These are phyloP conservation scores for Hypomyces rosellus DNA, from an alignment of 2,329 filamentous ascomycete genomes.

Conservation along the genomic window DNA sequence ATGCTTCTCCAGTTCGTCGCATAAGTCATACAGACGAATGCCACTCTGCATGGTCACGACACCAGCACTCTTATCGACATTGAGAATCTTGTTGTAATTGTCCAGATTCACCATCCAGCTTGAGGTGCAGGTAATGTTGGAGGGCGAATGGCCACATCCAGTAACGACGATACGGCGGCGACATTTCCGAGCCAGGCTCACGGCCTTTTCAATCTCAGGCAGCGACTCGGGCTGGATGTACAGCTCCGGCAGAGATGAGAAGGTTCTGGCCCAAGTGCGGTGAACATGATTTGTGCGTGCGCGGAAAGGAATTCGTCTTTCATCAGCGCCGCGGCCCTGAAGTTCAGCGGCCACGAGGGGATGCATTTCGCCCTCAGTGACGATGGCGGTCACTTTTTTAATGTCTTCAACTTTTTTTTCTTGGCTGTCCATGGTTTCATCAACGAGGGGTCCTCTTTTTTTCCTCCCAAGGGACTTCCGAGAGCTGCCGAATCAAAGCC, in stretches of 20 bases:
- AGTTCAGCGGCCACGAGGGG: conserved; percentile 31
- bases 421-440: not conserved
- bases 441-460: no score
- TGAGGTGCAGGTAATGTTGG: conserved; percentile 84
- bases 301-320: conserved; percentile 62
- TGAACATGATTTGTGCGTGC: conserved; percentile 67
- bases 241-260: conserved; percentile 81
- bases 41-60: conserved; percentile 79
- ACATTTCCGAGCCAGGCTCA: conserved; percentile 73
- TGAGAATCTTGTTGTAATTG: conserved; percentile 65
- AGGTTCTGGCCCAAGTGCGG: conserved; percentile 92
- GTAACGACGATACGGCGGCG: conserved; percentile 76
- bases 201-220: conserved; percentile 74
- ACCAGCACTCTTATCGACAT: conserved; percentile 59
- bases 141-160: conserved; percentile 90
- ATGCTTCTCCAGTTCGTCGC: conserved; percentile 63
- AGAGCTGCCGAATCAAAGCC: not conserved
- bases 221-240: conserved; percentile 80
- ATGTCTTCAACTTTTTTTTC: not conserved
- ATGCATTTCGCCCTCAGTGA: conserved; percentile 24
- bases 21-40: conserved; percentile 71
- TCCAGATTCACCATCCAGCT: conserved; percentile 95
- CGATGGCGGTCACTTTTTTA: not conserved
- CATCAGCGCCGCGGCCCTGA: conserved; percentile 23
- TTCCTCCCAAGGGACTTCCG: not conserved